Evolutionary conservation across 148 eudicot genomes (phyloP).

Genomic region (Fagopyrum tataricum): DNA sequence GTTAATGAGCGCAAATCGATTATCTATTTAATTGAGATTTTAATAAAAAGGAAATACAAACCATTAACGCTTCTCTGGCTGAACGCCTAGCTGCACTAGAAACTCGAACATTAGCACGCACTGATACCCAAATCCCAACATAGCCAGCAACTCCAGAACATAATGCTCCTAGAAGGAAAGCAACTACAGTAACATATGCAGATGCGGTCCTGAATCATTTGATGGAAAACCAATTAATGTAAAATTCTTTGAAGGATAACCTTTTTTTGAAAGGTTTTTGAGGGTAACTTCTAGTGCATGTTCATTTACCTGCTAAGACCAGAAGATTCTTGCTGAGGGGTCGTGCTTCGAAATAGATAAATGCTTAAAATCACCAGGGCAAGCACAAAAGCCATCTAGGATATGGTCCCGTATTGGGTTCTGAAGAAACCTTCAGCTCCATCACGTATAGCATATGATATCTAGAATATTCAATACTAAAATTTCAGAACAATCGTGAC

Average conservation of each 20-base stretch:
- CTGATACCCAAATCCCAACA: conserved; percentile 99
- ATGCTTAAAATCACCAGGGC: conserved; percentile 74
- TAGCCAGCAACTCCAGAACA: conserved; percentile 98
- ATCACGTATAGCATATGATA: conserved; percentile 99
- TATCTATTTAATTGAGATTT: background rate
- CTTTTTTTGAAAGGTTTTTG: background rate
- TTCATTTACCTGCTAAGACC: conserved; percentile 72
- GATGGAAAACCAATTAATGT: conserved; percentile 12
- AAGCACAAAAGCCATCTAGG: conserved; percentile 89
- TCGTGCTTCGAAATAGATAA: conserved; percentile 75
- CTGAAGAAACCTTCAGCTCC: conserved; percentile 98
- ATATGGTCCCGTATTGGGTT: conserved; percentile 95
- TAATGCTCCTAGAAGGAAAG: conserved; percentile 92
- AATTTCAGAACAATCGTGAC: background rate
- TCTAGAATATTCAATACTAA: conserved; percentile 33
- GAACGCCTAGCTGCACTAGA: conserved; percentile 99
- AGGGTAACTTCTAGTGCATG: conserved; percentile 9
- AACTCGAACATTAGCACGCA: conserved; percentile 96
- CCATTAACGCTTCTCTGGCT: conserved; percentile 98
- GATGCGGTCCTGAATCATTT: conserved; percentile 61
- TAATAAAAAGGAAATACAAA: conserved; percentile 20
- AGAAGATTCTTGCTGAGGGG: conserved; percentile 90
- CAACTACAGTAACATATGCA: conserved; percentile 80
- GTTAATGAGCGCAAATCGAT: conserved; percentile 7
- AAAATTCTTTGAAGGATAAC: conserved; percentile 12